These are phyloP conservation scores for Cymbopogon citratus DNA, from an alignment of 176 grass and related monocot species.

Conservation along the genomic window DNA sequence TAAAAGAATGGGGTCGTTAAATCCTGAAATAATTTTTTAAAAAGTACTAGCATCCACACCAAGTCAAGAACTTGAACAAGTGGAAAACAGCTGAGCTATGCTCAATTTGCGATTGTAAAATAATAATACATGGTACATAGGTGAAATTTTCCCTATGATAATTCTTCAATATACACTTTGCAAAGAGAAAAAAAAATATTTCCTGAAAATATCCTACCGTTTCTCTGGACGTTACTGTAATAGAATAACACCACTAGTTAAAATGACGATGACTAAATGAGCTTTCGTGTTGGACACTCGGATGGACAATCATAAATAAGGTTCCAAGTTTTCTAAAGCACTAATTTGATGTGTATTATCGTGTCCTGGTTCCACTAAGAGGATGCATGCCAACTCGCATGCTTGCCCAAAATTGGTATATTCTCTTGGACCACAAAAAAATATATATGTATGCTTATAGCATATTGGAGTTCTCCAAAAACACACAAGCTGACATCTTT, in stretches of 20 bases:
- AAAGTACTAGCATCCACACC: background rate
- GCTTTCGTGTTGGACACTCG: background rate
- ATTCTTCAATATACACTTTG: background rate
- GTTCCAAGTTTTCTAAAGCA: background rate
- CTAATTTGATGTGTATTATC: background rate
- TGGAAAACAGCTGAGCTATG: background rate
- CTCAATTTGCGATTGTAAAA: background rate
- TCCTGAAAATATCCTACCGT: background rate
- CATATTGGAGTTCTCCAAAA: constrained; percentile 40
- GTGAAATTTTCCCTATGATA: background rate
- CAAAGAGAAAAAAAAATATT: background rate
- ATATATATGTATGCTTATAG: constrained; percentile 11
- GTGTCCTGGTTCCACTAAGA: constrained; percentile 33
- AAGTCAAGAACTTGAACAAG: background rate
- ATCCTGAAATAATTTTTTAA: too few relatives aligned
- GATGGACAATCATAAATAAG: background rate
- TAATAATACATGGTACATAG: background rate
- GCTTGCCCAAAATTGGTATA: constrained; percentile 43
- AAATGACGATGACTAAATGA: background rate
- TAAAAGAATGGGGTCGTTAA: too few relatives aligned
- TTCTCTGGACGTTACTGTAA: background rate
- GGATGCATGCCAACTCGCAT: constrained; percentile 42
- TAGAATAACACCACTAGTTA: background rate
- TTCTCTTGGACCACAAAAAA: constrained; percentile 19
- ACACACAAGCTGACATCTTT: constrained; percentile 50